Conservation (phyloP, 371 early-diverging fungal genomes). For the Umbelopsis sp. region DNA sequence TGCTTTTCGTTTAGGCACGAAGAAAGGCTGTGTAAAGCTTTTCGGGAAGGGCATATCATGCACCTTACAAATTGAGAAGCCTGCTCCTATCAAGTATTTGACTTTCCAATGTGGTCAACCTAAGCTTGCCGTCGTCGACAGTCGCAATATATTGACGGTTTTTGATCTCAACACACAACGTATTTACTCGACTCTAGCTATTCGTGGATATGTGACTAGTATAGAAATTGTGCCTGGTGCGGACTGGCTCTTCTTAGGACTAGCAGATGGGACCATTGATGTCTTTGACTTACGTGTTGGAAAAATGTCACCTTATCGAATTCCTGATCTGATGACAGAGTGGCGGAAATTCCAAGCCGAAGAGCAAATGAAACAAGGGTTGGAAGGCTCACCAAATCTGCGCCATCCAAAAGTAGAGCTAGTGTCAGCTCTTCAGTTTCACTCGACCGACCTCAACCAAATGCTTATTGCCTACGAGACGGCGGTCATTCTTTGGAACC, state of each 20-base stretch:
- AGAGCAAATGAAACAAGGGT: conserved; percentile 8
- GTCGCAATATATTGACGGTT: conserved; percentile 51
- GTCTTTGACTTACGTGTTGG: conserved; percentile 59
- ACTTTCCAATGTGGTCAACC: conserved; percentile 57
- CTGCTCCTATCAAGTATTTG: conserved; percentile 50
- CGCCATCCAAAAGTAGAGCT: conserved; percentile 23
- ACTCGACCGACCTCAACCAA: conserved; percentile 54
- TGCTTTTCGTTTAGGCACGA: conserved; percentile 20
- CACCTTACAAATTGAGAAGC: conserved; percentile 26
- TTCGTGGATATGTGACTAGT: conserved; percentile 55
- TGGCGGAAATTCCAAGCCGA: conserved; percentile 8
- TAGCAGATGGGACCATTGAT: conserved; percentile 57
- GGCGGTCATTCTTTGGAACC: conserved; percentile 51
- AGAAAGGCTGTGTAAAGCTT: conserved; percentile 35
- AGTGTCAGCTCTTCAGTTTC: conserved; percentile 55
- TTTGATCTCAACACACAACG: conserved; percentile 53
- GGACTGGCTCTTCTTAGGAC: conserved; percentile 63
- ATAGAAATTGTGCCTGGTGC: conserved; percentile 53
- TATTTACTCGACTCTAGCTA: conserved; percentile 38
- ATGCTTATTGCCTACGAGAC: conserved; percentile 58
- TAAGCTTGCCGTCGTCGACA: conserved; percentile 50
- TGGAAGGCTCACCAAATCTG: neutral
- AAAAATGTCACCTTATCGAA: conserved; percentile 43
- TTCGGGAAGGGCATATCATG: conserved; percentile 50
- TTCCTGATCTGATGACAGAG: conserved; percentile 46